Evolutionary conservation across 106 monocot genomes (phyloP).

Genomic region (Narthecium ossifragum): DNA sequence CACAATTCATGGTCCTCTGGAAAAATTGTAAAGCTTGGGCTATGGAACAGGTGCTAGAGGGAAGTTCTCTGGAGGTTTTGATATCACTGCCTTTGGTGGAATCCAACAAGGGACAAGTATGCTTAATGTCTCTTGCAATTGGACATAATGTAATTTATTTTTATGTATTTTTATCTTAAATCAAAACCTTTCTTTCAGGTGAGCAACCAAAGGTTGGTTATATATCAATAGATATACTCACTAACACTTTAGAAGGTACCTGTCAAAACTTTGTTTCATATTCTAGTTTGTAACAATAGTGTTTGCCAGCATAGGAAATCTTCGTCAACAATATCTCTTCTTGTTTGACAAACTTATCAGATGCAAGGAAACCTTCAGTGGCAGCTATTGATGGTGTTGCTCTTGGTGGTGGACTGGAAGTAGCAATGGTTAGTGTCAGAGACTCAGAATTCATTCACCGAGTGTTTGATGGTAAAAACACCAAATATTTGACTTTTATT

Average conservation of each 20-base stretch:
- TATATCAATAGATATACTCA: conserved; percentile 71
- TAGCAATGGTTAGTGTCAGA: conserved; percentile 98
- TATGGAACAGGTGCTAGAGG: conserved; percentile 40
- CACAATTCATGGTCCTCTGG: no score
- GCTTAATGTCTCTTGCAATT: neutral
- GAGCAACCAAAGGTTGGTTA: conserved; percentile 54
- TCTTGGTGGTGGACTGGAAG: conserved; percentile 93
- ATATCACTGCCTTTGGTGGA: conserved; percentile 70
- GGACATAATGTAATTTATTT: neutral
- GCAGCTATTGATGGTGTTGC: conserved; percentile 95
- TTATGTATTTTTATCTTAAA: neutral
- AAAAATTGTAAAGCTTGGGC: no score
- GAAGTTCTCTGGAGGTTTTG: conserved; percentile 94
- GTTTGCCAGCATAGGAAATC: neutral
- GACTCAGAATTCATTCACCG: no score
- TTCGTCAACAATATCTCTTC: neutral
- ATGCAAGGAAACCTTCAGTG: conserved; percentile 82
- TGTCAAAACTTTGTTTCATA: no score
- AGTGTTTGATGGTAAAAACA: no score
- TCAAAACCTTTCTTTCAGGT: conserved; percentile 24
- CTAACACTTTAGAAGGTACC: conserved; percentile 84
- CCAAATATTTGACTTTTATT: neutral
- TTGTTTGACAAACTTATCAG: conserved; percentile 22
- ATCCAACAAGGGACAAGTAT: conserved; percentile 63
- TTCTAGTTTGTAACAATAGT: neutral